Percentiles rank a stretch among this genome's conserved stretches.
These are phyloP conservation scores for Thelonectria discophora DNA, from an alignment of 2,329 filamentous ascomycete species.

Conservation along the genomic window DNA sequence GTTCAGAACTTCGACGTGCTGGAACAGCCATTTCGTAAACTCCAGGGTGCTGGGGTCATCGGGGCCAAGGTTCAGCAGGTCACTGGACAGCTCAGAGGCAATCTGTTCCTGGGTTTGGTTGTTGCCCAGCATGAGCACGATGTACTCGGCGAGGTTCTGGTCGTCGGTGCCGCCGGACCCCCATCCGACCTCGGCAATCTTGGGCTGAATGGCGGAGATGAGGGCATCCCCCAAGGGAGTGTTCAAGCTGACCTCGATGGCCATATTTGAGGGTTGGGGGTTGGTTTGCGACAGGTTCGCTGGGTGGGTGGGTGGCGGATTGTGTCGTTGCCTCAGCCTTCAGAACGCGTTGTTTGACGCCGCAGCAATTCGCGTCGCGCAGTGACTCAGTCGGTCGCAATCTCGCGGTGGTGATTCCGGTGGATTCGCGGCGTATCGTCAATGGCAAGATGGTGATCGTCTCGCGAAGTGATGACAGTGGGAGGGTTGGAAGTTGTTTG, in stretches of 20 bases:
- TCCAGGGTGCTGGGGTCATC: conserved; percentile 84
- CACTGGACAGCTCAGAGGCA: conserved; percentile 84
- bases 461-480: conserved; percentile 31
- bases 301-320: conserved; percentile 34
- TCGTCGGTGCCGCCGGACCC: conserved; percentile 80
- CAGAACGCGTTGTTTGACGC: conserved; percentile 38
- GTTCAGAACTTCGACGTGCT: conserved; percentile 77
- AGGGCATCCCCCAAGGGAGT: conserved; percentile 88
- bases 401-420: conserved; percentile 16
- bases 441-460: conserved; percentile 30
- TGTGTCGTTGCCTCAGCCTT: conserved; percentile 30
- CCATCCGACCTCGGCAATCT: conserved; percentile 94
- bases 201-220: conserved; percentile 83
- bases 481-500: conserved; percentile 35
- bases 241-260: conserved; percentile 77
- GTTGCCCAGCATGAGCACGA: conserved; percentile 96
- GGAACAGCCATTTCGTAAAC: conserved; percentile 94
- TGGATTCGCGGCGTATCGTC: conserved; percentile 26
- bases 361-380: conserved; percentile 41
- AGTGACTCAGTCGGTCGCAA: conserved; percentile 31
- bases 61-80: conserved; percentile 82
- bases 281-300: conserved; percentile 17
- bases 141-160: conserved; percentile 90
- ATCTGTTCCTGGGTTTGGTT: conserved; percentile 93
- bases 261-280: conserved; percentile 64